Conservation (phyloP, 1,284 basidiomycete genomes). For the Stereum hirsutum region DNA sequence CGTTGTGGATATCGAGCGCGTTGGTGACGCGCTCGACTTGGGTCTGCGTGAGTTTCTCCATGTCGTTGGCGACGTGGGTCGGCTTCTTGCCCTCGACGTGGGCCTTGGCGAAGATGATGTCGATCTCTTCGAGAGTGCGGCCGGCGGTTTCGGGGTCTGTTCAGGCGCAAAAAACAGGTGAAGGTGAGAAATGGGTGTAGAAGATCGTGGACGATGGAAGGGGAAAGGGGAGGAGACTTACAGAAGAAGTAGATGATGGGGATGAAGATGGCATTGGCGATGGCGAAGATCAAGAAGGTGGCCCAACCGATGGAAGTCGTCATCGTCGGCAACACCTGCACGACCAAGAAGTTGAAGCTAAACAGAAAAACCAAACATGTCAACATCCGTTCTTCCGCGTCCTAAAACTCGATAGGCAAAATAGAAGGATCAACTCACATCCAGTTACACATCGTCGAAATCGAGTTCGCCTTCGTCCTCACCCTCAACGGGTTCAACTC, state of each 20-base stretch:
- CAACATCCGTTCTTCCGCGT: no score
- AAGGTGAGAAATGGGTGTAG: no score
- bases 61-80: neutral
- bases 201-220: no score
- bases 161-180: no score
- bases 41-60: neutral
- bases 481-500: neutral
- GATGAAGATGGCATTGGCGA: neutral
- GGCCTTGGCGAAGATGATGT: neutral
- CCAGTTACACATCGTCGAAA: neutral
- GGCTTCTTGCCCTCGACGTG: neutral
- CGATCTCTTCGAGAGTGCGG: neutral
- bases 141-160: neutral
- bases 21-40: no score
- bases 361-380: no score
- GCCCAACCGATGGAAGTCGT: neutral
- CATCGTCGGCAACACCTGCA: neutral
- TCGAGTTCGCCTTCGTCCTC: neutral
- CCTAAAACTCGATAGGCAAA: no score
- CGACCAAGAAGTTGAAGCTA: neutral
- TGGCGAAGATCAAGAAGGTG: neutral
- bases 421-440: no score
- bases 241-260: constrained; percentile 1
- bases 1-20: no score
- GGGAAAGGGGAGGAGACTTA: no score